Evolutionary conservation across 2,329 filamentous ascomycete species (phyloP).

Genomic region (Trichoderma harzianum): DNA sequence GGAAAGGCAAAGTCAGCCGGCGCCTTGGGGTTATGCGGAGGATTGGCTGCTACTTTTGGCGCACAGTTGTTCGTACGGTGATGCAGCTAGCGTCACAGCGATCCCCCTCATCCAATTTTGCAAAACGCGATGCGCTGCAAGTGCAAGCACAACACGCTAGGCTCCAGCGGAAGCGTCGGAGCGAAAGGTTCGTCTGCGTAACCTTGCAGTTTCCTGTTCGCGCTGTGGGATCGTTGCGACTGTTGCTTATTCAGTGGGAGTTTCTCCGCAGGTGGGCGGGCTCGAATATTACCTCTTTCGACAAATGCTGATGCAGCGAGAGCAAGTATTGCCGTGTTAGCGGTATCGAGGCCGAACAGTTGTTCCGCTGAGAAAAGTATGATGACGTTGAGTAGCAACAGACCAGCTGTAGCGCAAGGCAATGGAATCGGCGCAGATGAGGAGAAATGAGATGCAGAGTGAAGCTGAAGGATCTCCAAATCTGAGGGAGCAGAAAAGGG

Average conservation of each 20-base stretch:
- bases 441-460: not conserved
- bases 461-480: not conserved
- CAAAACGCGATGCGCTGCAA: not conserved
- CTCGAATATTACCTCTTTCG: not conserved
- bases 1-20: not conserved
- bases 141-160: not conserved
- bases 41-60: not conserved
- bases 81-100: conserved; percentile 2
- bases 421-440: not conserved
- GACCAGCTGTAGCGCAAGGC: conserved; percentile 2
- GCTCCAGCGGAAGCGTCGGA: conserved; percentile 11
- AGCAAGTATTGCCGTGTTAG: not conserved
- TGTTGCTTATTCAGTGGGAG: not conserved
- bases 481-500: not conserved
- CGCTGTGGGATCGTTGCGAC: not conserved
- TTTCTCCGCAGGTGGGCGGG: not conserved
- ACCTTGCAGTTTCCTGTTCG: conserved; percentile 5
- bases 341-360: not conserved
- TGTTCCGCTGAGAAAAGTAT: not conserved
- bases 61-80: not conserved
- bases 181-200: not conserved
- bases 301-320: not conserved
- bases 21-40: not conserved
- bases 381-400: not conserved
- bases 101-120: not conserved